Percentiles rank a stretch among this genome's conserved stretches.
Evolutionary conservation across 345 rosid genomes (phyloP).

Genomic region (Aquilaria malaccensis): DNA sequence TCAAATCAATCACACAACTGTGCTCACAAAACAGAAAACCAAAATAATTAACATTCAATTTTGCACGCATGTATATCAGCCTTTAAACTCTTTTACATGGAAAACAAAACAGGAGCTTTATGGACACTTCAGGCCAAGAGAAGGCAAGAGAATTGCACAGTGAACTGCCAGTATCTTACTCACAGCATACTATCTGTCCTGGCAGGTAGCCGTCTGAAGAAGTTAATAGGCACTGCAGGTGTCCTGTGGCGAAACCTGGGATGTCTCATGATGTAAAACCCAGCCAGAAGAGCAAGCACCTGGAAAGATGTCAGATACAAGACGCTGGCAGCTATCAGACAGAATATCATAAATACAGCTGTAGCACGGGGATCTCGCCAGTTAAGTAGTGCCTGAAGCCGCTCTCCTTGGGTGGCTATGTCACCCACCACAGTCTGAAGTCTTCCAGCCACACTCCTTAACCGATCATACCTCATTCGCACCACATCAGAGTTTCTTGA

Average conservation of each 20-base stretch:
- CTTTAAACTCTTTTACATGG: background rate
- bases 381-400: constrained; percentile 67
- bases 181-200: constrained; percentile 79
- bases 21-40: background rate
- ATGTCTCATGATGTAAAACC: constrained; percentile 72
- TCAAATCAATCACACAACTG: background rate
- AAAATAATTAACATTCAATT: background rate
- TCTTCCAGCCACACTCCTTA: constrained; percentile 75
- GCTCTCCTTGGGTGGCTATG: constrained; percentile 87
- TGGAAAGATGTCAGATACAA: constrained; percentile 72
- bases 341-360: constrained; percentile 50
- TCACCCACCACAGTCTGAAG: constrained; percentile 91
- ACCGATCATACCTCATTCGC: constrained; percentile 68
- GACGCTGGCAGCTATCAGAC: constrained; percentile 60
- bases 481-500: constrained; percentile 35
- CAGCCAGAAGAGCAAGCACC: constrained; percentile 51
- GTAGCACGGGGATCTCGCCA: constrained; percentile 98
- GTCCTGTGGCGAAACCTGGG: constrained; percentile 69
- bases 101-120: constrained; percentile 11
- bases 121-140: constrained; percentile 10
- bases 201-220: constrained; percentile 83
- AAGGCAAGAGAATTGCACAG: background rate
- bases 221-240: constrained; percentile 63
- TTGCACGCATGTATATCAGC: background rate
- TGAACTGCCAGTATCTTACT: constrained; percentile 11